phyloP scores from a whole-genome alignment of 2,329 filamentous ascomycete genomes.

The Colletotrichum sp. region DNA sequence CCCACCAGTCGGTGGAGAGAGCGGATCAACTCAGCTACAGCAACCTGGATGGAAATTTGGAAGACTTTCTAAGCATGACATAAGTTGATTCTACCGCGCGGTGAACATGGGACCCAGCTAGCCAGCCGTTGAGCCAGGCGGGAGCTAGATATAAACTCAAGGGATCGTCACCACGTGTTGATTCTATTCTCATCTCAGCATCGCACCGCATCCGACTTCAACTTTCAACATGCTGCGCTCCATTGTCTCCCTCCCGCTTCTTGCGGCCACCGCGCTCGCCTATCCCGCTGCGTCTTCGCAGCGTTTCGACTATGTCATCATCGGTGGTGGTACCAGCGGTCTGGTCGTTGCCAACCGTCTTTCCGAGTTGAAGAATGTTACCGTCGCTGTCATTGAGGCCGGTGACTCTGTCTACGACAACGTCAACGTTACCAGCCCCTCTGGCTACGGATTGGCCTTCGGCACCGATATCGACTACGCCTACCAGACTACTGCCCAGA shows the following conservation, averaged over 20 bases:
- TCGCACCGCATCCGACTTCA: background rate
- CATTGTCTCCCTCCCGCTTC: background rate
- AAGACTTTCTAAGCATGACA: background rate
- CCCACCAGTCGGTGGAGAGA: background rate
- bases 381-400: conserved; percentile 41
- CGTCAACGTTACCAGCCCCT: conserved; percentile 33
- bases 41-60: background rate
- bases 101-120: background rate
- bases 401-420: conserved; percentile 39
- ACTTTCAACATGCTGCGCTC: background rate
- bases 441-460: conserved; percentile 28
- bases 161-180: background rate
- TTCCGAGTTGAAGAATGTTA: conserved; percentile 33
- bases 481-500: conserved; percentile 37
- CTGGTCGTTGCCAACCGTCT: conserved; percentile 42
- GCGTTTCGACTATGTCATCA: conserved; percentile 38
- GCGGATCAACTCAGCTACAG: background rate
- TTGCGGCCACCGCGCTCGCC: background rate
- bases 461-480: conserved; percentile 38
- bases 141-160: background rate
- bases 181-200: background rate
- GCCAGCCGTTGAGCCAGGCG: background rate
- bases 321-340: conserved; percentile 41
- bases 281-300: background rate
- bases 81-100: background rate